Evolutionary conservation across 2,329 filamentous ascomycete genomes (phyloP), one percentile per base, ranked within the genome.

Genomic region (Diatrype stigma): DNA sequence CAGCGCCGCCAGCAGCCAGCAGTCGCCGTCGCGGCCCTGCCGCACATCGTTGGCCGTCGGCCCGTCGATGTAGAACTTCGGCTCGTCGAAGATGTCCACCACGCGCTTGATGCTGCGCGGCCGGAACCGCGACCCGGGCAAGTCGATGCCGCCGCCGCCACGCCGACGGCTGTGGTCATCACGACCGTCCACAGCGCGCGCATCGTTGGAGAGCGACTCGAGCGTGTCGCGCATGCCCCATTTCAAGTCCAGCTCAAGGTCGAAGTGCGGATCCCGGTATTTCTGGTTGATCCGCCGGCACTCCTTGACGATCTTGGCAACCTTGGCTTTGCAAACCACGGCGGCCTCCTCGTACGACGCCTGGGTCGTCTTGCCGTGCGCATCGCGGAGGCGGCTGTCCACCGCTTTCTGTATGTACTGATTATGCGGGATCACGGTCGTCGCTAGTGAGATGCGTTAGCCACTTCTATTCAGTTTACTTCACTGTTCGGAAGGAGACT

Each of bases 221-320:
- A 81, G 70, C 30, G 76, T 81, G 60, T 82, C 76, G 40, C 72
- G 71, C 6, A 65, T 68, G n/a, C 72, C 70, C 35, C 74, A 73
- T 69, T 89, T 87, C 55, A 91, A 75, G 65, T 92, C 89, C 35
- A 81, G 74, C 63, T 94, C 90, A 47, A 96, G 83, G 65, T 96
- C 87, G 64, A 96, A 96, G 66, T 94, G 84, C n/a, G 85, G 82
- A 63, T 95, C 90, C 16, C 86, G 81, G 65, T 95, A 96, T 68
- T 90, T 93, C 62, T 90, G 86, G 68, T 96, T 96, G 51, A 90
- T 75, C 8, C 88, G 80, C 21, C 83, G 77, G 65, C 90, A 95
- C 63, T 85, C 81, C 51, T 75, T 74, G 46, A 82, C 75, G 52
- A 85, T 85, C 64, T 82, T 80, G 23, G 73, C 76, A 3, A 78